These are phyloP conservation scores for Lunularia cruciata DNA, from an alignment of 225 moss, liverwort and hornwort genomes.

Conservation along the genomic window DNA sequence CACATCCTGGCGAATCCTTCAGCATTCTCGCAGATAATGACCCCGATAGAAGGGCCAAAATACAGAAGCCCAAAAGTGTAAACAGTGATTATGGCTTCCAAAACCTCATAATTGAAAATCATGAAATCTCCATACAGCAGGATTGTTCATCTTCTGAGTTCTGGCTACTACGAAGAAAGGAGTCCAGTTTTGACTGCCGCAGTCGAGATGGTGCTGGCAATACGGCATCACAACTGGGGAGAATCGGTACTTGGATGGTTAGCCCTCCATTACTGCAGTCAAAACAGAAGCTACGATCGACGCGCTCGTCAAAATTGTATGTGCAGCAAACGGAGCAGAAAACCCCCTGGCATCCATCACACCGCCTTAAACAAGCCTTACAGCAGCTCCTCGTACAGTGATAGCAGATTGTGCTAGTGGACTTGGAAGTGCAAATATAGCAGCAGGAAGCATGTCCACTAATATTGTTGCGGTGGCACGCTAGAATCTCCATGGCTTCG, in stretches of 20 bases:
- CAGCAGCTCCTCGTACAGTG: slow-evolving; percentile 39
- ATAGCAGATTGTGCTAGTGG: slow-evolving; percentile 15
- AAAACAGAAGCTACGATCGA: slow-evolving; percentile 44
- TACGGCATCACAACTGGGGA: neutral
- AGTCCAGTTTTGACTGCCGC: slow-evolving; percentile 9
- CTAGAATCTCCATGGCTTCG: slow-evolving; percentile 4
- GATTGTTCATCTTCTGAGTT: slow-evolving; percentile 1
- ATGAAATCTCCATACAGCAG: slow-evolving; percentile 14
- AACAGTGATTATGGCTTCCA: neutral
- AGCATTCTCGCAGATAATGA: neutral
- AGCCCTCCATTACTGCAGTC: slow-evolving; percentile 23
- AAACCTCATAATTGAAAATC: neutral
- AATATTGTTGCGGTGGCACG: neutral
- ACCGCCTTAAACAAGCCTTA: slow-evolving; percentile 28
- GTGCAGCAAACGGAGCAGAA: slow-evolving; percentile 44
- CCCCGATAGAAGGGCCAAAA: neutral
- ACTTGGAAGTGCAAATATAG: slow-evolving; percentile 16
- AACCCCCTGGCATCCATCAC: slow-evolving; percentile 36
- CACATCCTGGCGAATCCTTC: too few relatives aligned
- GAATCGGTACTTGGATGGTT: neutral
- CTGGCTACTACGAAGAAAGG: neutral
- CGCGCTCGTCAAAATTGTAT: slow-evolving; percentile 35
- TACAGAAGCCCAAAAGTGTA: too few relatives aligned
- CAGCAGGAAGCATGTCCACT: slow-evolving; percentile 4
- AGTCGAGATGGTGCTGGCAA: neutral